phyloP scores from a whole-genome alignment of 2,329 filamentous ascomycete species.

The Phaeophleospora eucalypticola region DNA sequence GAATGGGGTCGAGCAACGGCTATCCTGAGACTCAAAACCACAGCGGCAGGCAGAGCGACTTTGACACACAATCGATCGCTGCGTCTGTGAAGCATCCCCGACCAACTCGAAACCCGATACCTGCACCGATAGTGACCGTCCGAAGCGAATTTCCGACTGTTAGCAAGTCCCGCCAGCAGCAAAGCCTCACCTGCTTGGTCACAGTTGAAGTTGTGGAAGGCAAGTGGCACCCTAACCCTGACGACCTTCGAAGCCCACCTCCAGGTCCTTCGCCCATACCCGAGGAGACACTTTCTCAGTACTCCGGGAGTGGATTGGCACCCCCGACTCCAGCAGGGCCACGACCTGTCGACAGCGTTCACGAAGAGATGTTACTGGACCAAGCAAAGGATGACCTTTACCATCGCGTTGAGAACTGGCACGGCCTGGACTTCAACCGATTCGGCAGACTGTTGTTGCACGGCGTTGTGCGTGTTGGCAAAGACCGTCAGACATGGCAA shows the following conservation, averaged over 20 bases:
- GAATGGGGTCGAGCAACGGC: slow-evolving; percentile 69
- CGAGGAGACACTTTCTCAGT: slow-evolving; percentile 47
- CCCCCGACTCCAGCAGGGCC: slow-evolving; percentile 31
- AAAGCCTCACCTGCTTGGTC: slow-evolving; percentile 87
- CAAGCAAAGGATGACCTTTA: slow-evolving; percentile 82
- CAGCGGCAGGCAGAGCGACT: slow-evolving; percentile 74
- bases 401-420: slow-evolving; percentile 94
- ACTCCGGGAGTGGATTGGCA: slow-evolving; percentile 17
- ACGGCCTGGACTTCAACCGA: slow-evolving; percentile 85
- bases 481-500: slow-evolving; percentile 95
- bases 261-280: slow-evolving; percentile 39
- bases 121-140: slow-evolving; percentile 84
- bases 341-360: slow-evolving; percentile 49
- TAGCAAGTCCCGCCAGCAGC: slow-evolving; percentile 85
- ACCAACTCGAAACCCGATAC: slow-evolving; percentile 75
- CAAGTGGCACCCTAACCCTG: slow-evolving; percentile 82
- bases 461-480: slow-evolving; percentile 86
- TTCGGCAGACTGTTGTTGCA: slow-evolving; percentile 91
- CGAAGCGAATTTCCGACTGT: slow-evolving; percentile 96
- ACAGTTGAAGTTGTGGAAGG: slow-evolving; percentile 91
- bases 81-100: slow-evolving; percentile 73
- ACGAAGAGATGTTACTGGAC: slow-evolving; percentile 65
- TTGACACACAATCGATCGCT: slow-evolving; percentile 95
- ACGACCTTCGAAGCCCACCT: slow-evolving; percentile 60
- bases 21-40: slow-evolving; percentile 73